Base-by-base conservation (phyloP, 768 basidiomycete species). In the Russula dissimulans region DNA sequence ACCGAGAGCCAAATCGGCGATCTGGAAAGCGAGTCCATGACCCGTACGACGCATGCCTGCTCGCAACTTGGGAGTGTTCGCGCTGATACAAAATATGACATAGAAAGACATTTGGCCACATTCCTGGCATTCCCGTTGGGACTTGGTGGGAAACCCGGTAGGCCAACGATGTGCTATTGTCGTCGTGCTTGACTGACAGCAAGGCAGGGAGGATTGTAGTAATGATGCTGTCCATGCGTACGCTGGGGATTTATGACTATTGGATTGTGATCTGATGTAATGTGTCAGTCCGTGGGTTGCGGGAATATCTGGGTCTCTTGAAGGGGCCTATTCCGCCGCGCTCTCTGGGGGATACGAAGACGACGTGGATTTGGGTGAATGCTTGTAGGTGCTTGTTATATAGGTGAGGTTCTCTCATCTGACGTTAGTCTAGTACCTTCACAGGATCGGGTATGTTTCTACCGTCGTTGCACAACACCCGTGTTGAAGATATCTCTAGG, bases 271-370 rank as follows among this genome's bases (percentile, higher is more conserved):
- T 34, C n/a, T 29, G 51, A 63, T 12, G 17, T 52, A 56, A 38
- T 29, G 42, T 14, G 49, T 0, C 64, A 93, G 89, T 2, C 91
- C 92, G 0, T 84, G 81, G 76, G 92, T 95, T 6, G 87, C 81
- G 39, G 94, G 94, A 0, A 95, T 97, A 46, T 77, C 84, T 9
- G 80, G 79, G 34, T 78, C 85, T 3, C 73, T 73, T 0, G 62
- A 85, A 5, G 93, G 94, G 2, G 88, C 90, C 2, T 89, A 87
- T 65, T 92, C 89, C 45, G 81, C 97, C 14, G 92, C 88, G 3
- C 79, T 95, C 3, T 92, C 89, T 43, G 94, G 94, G 11, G 93
- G 90, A 2, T 93, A 93, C 59, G 86, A 89, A 36, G 91, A 92
- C 56, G 91, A 92, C 65, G 80, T 92, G 17, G 90, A 93, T 63